Evolutionary conservation across 371 early-diverging fungal species (phyloP).

Genomic region (Actinomucor elegans): DNA sequence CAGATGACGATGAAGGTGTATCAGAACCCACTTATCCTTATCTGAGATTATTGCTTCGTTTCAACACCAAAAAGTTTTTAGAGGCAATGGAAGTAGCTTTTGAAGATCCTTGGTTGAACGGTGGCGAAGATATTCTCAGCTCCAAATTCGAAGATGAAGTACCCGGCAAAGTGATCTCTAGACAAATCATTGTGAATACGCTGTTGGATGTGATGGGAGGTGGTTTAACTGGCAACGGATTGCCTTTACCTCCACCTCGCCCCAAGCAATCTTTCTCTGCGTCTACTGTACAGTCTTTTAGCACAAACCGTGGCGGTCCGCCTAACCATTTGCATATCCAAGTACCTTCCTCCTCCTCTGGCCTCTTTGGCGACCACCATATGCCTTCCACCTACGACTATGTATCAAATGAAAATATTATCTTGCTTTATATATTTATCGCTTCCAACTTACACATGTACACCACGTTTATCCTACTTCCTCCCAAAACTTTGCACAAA

Average conservation of each 20-base stretch:
- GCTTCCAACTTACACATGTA: slow-evolving; percentile 68
- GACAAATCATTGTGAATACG: slow-evolving; percentile 77
- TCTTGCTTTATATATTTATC: slow-evolving; percentile 68
- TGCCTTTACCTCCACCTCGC: slow-evolving; percentile 32
- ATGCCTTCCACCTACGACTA: slow-evolving; percentile 13
- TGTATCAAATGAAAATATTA: slow-evolving; percentile 41
- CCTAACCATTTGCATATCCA: slow-evolving; percentile 11
- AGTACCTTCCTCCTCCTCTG: slow-evolving; percentile 6
- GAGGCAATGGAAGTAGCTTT: slow-evolving; percentile 67
- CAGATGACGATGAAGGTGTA: slow-evolving; percentile 54
- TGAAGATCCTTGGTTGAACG: slow-evolving; percentile 71
- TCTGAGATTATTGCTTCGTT: slow-evolving; percentile 62
- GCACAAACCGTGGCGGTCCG: slow-evolving; percentile 15
- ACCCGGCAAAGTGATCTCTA: slow-evolving; percentile 64
- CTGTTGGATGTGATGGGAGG: slow-evolving; percentile 62
- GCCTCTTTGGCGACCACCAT: neutral
- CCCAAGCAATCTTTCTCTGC: slow-evolving; percentile 47
- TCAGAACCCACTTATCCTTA: slow-evolving; percentile 77
- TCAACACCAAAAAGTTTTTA: slow-evolving; percentile 69
- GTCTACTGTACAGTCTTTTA: slow-evolving; percentile 40
- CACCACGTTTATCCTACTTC: slow-evolving; percentile 59
- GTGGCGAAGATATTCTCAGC: slow-evolving; percentile 53
- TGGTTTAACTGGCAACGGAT: slow-evolving; percentile 31
- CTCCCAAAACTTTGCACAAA: slow-evolving; percentile 58
- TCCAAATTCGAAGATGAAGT: slow-evolving; percentile 58